Conservation (phyloP, 2,329 filamentous ascomycete species). For the Pseudogymnoascus sp. region DNA sequence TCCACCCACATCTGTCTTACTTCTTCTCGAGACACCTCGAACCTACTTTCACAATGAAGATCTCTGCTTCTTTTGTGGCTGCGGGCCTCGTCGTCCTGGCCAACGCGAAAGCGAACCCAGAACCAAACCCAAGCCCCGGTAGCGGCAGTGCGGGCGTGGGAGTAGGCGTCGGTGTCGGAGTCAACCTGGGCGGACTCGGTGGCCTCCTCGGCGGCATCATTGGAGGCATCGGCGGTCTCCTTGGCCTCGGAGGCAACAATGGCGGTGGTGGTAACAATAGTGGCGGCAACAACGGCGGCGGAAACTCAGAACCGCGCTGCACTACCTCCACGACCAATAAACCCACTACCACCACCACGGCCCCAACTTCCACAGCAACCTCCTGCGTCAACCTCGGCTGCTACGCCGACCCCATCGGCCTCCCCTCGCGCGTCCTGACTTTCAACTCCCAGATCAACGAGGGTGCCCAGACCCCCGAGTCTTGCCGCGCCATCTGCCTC, state of each 20-base stretch:
- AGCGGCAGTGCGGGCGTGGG: neutral
- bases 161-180: neutral
- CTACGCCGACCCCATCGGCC: slow-evolving; percentile 17
- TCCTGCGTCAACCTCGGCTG: slow-evolving; percentile 8
- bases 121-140: neutral
- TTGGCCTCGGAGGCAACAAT: neutral
- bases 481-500: slow-evolving; percentile 38
- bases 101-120: neutral
- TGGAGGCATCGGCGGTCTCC: neutral
- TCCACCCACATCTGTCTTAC: neutral
- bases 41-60: slow-evolving; percentile 5
- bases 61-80: neutral
- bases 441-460: neutral
- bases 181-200: neutral
- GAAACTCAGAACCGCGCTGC: neutral
- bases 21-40: neutral
- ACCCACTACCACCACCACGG: neutral
- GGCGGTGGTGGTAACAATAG: neutral
- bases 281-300: neutral
- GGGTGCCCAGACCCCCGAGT: slow-evolving; percentile 26
- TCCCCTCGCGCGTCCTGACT: neutral
- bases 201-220: neutral
- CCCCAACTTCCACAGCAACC: slow-evolving; percentile 24
- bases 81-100: neutral
- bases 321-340: slow-evolving; percentile 1